Evolutionary conservation across 371 early-diverging fungal genomes (phyloP), one percentile per base, ranked within the genome.

Genomic region (Phascolomyces articulosus): DNA sequence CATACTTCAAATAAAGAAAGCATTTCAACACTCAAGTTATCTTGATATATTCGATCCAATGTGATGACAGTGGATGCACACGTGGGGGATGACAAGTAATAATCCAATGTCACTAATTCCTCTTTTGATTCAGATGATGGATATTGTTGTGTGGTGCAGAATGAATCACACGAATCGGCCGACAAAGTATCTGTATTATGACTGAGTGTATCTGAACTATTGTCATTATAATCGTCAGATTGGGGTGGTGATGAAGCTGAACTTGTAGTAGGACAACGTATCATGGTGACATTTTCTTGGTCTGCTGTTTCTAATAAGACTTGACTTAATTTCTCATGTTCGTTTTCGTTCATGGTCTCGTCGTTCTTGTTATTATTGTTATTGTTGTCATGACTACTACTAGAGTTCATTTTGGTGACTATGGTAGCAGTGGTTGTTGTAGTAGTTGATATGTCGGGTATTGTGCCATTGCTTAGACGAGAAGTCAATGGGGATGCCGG

Each of bases 1-100:
- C 38, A 60, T 77, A 73, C 77, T 65, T 73, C 70, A 27, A 67
- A 77, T 21, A 73, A 31, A 23, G 41, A 63, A 23, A 78, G 55
- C 51, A 75, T 65, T 13, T 68, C 62, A 26, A 66, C 63, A 51
- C 67, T 60, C 11, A 70, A 63, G 55, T 66, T 53, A 34, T 64
- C 62, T 53, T 67, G 56, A 13, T 44, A 59, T 51, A 65, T 38
- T 51, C 59, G 65, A 51, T 65, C 65, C 21, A 65, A 41, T 9
- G 31, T 18, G n/a, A 27, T 24, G 26, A 59, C 27, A 26, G 65
- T 58, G 20, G 51, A 10, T n/a, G 24, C 40, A n/a, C 18, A 28
- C 20, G 38, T 16, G 4, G 11, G 34, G 11, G 18, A 11, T 24
- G 38, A 34, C 40, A n/a, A 58, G 24, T 21, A 23, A 38, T 8